phyloP scores from a whole-genome alignment of 805 yeast species.

The Saccharomyces eubayanus region DNA sequence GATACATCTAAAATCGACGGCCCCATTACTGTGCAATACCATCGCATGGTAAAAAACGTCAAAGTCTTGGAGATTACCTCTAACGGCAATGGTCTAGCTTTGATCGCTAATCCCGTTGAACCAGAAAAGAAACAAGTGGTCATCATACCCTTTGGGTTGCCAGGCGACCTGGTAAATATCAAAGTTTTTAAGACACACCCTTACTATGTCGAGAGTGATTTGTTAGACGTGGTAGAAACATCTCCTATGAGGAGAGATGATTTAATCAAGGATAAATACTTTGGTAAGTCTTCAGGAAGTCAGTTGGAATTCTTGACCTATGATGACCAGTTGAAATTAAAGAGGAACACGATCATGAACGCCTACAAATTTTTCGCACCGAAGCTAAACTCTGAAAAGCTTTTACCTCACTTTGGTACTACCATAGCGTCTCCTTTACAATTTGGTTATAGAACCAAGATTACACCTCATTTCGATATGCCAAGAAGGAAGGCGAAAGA shows the following conservation, averaged over 20 bases:
- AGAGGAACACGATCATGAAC: constrained; percentile 63
- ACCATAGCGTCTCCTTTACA: constrained; percentile 73
- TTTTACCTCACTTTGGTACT: constrained; percentile 51
- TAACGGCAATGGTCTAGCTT: constrained; percentile 81
- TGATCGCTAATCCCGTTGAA: constrained; percentile 53
- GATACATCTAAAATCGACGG: constrained; percentile 35
- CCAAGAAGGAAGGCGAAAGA: constrained; percentile 48
- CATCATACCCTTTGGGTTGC: constrained; percentile 77
- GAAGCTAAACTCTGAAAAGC: constrained; percentile 32
- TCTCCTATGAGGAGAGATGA: constrained; percentile 49
- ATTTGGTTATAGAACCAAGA: constrained; percentile 77
- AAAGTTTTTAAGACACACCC: constrained; percentile 75
- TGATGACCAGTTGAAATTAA: constrained; percentile 61
- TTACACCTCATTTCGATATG: constrained; percentile 90
- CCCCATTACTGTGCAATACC: constrained; percentile 38
- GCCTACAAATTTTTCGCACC: constrained; percentile 79
- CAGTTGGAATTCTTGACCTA: constrained; percentile 80
- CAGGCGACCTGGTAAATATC: constrained; percentile 70
- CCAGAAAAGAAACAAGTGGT: constrained; percentile 47
- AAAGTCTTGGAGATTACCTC: constrained; percentile 53
- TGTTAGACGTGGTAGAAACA: constrained; percentile 42
- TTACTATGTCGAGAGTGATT: constrained; percentile 63
- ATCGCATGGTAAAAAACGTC: constrained; percentile 52
- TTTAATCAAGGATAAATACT: constrained; percentile 58
- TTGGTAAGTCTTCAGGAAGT: constrained; percentile 91